A percentile compares a stretch with the other conserved stretches of the same genome.
Evolutionary conservation across 2,329 filamentous ascomycete species (phyloP).

Genomic region (Pseudopyricularia javanii): DNA sequence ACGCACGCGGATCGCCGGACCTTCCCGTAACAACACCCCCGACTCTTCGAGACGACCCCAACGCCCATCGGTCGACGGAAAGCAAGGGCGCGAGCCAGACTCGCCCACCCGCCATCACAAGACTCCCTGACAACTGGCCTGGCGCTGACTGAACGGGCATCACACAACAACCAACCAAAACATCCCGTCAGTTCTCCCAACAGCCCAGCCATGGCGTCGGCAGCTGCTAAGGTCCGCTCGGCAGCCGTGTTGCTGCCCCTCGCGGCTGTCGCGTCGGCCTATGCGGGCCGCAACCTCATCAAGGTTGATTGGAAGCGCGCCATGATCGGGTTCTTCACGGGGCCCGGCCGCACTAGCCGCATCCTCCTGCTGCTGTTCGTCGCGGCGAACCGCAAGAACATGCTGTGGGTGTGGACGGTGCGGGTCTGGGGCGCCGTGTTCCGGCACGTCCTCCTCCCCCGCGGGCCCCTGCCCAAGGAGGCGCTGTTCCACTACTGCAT

Average conservation of each 20-base stretch:
- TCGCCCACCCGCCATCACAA: neutral
- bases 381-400: constrained; percentile 57
- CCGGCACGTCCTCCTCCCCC: constrained; percentile 14
- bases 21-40: neutral
- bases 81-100: neutral
- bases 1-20: constrained; percentile 10
- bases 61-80: neutral
- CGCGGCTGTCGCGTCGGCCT: constrained; percentile 28
- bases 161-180: constrained; percentile 6
- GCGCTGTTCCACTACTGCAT: constrained; percentile 24
- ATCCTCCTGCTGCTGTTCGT: constrained; percentile 42
- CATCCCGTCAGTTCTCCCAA: no score
- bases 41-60: neutral
- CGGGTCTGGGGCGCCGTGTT: constrained; percentile 22
- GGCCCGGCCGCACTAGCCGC: constrained; percentile 39
- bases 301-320: constrained; percentile 27
- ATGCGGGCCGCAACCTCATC: constrained; percentile 26
- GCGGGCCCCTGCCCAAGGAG: constrained; percentile 12
- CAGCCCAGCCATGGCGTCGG: constrained; percentile 16
- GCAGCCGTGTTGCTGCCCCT: constrained; percentile 23
- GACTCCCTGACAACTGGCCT: neutral
- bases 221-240: constrained; percentile 12
- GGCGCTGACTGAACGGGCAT: neutral
- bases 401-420: constrained; percentile 68
- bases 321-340: constrained; percentile 33